Percentiles rank a stretch among this genome's conserved stretches.
These are phyloP conservation scores for Sequoia sempervirens DNA, from an alignment of 75 land plant genomes.

Conservation along the genomic window DNA sequence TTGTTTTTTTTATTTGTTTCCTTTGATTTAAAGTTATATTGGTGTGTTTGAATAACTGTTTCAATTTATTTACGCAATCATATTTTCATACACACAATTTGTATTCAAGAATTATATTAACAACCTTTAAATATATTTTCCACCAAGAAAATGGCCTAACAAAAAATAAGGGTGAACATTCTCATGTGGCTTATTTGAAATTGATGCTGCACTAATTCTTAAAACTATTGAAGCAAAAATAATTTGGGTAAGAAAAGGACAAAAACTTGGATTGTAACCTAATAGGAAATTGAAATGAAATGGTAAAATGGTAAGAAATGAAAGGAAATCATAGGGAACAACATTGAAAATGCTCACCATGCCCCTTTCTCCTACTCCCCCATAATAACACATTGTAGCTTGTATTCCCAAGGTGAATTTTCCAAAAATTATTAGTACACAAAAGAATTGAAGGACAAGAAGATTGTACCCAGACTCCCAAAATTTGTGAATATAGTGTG, in stretches of 20 bases:
- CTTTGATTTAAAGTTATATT: no score
- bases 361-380: not conserved
- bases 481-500: not conserved
- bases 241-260: not conserved
- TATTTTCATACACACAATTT: no score
- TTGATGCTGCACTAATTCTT: no score
- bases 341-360: not conserved
- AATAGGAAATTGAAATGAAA: not conserved
- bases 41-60: no score
- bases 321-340: not conserved
- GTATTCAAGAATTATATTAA: not conserved
- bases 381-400: not conserved
- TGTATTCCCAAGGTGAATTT: not conserved
- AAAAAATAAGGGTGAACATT: no score
- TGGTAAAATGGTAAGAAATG: not conserved
- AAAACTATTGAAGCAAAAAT: no score
- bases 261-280: no score
- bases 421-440: not conserved
- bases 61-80: no score
- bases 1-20: no score
- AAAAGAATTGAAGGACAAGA: not conserved
- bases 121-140: not conserved
- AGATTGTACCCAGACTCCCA: no score
- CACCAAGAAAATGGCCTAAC: not conserved
- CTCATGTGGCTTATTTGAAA: not conserved